These are phyloP conservation scores for Casuarina glauca DNA, from an alignment of 306 rosid species.

Conservation along the genomic window DNA sequence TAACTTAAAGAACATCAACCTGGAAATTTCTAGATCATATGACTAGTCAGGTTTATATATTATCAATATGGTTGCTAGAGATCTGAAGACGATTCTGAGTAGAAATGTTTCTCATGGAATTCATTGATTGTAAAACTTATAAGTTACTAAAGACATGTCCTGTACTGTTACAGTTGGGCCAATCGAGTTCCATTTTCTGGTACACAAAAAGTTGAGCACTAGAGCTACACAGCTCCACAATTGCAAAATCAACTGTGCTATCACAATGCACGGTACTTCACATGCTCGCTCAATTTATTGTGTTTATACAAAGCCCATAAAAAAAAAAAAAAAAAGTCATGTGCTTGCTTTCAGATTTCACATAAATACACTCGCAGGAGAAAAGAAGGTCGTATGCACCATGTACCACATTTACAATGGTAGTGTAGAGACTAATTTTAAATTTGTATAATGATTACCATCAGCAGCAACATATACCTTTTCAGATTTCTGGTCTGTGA, in stretches of 20 bases:
- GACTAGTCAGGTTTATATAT: neutral
- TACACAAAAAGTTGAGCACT: no score
- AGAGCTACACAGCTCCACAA: no score
- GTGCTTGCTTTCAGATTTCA: neutral
- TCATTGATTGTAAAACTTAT: neutral
- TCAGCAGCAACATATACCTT: neutral
- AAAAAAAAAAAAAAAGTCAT: no score
- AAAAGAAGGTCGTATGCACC: neutral
- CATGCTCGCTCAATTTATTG: conserved; percentile 1
- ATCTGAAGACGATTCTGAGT: neutral
- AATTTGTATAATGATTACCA: neutral
- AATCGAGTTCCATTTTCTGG: neutral
- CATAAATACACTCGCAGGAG: neutral
- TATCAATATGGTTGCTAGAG: neutral
- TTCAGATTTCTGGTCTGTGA: neutral
- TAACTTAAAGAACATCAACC: neutral
- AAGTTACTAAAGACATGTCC: neutral
- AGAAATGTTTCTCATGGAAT: neutral
- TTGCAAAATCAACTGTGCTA: neutral
- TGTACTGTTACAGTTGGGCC: neutral
- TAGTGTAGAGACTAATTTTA: neutral
- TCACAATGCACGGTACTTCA: neutral
- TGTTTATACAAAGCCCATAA: neutral
- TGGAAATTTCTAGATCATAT: neutral
- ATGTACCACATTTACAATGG: neutral